These are phyloP conservation scores for Neltuma alba DNA, from an alignment of 306 rosid genomes.

Conservation along the genomic window DNA sequence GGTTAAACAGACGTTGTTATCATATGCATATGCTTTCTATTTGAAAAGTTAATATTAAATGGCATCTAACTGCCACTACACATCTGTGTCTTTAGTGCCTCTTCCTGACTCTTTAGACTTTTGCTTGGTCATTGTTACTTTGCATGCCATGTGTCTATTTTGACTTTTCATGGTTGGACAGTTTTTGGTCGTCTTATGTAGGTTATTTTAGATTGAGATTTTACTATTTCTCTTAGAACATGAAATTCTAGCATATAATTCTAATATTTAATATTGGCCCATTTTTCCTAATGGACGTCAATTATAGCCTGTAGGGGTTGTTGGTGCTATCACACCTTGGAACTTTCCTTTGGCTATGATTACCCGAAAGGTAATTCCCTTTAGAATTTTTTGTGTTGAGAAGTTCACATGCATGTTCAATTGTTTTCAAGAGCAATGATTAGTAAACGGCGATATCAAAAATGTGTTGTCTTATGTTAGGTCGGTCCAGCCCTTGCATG, in stretches of 20 bases:
- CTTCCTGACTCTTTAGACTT: too few relatives aligned
- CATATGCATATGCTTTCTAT: background rate
- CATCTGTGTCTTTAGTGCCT: slow-evolving; percentile 1
- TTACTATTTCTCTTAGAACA: slow-evolving; percentile 19
- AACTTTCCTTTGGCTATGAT: slow-evolving; percentile 99
- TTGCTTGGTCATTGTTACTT: too few relatives aligned
- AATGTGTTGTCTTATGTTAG: slow-evolving; percentile 47
- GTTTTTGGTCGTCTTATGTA: slow-evolving; percentile 19
- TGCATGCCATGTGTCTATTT: too few relatives aligned
- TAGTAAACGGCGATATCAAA: background rate
- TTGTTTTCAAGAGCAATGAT: slow-evolving; percentile 22
- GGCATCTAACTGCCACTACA: background rate
- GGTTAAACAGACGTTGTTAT: background rate
- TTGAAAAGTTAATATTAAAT: background rate
- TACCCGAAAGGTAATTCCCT: slow-evolving; percentile 75
- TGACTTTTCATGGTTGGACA: too few relatives aligned
- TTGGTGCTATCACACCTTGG: slow-evolving; percentile 94
- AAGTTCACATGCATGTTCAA: slow-evolving; percentile 28
- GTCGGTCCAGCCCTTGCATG: slow-evolving; percentile 99
- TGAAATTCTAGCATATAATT: slow-evolving; percentile 1
- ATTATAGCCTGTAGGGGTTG: slow-evolving; percentile 98
- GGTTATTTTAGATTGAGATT: slow-evolving; percentile 16
- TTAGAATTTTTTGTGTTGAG: slow-evolving; percentile 30
- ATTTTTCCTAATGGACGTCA: slow-evolving; percentile 1
- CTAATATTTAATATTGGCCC: background rate